These are phyloP conservation scores for Pseudogymnoascus sp. DNA, from an alignment of 2,329 filamentous ascomycete genomes.

Conservation along the genomic window DNA sequence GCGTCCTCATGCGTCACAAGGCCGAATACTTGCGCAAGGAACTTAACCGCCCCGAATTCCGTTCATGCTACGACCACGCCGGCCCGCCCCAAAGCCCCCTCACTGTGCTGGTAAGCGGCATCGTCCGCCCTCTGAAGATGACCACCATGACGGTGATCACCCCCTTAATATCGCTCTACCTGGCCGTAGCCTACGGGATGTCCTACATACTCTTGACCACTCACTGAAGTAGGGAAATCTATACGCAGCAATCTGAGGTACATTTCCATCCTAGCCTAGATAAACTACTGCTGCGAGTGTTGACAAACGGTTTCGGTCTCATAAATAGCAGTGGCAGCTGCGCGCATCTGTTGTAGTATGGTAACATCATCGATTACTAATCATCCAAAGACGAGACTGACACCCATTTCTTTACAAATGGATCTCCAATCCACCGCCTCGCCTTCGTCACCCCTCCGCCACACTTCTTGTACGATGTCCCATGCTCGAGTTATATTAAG, in stretches of 20 bases:
- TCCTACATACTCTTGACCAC: conserved; percentile 48
- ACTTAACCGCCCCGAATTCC: conserved; percentile 37
- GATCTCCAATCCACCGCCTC: conserved; percentile 10
- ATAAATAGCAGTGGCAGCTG: too few species aligned
- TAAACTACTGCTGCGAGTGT: too few species aligned
- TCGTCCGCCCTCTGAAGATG: conserved; percentile 44
- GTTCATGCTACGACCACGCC: conserved; percentile 37
- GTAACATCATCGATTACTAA: conserved; percentile 17
- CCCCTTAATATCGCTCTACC: conserved; percentile 41
- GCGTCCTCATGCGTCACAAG: conserved; percentile 45
- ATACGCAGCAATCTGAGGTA: too few species aligned
- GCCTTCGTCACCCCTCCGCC: conserved; percentile 43
- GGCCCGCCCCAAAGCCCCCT: conserved; percentile 19
- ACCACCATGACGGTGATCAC: conserved; percentile 32
- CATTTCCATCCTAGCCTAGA: too few species aligned
- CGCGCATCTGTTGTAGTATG: background rate
- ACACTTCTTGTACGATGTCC: conserved; percentile 55
- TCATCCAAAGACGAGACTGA: conserved; percentile 53
- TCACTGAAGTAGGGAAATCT: too few species aligned
- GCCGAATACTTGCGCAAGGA: conserved; percentile 34
- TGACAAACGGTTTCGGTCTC: too few species aligned
- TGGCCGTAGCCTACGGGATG: conserved; percentile 46
- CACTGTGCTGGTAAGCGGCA: conserved; percentile 33
- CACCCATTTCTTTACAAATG: conserved; percentile 51
- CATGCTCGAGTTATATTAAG: conserved; percentile 56